Evolutionary conservation across 2,329 filamentous ascomycete genomes (phyloP), one percentile per base, ranked within the genome.

Genomic region (Stenocarpella maydis): DNA sequence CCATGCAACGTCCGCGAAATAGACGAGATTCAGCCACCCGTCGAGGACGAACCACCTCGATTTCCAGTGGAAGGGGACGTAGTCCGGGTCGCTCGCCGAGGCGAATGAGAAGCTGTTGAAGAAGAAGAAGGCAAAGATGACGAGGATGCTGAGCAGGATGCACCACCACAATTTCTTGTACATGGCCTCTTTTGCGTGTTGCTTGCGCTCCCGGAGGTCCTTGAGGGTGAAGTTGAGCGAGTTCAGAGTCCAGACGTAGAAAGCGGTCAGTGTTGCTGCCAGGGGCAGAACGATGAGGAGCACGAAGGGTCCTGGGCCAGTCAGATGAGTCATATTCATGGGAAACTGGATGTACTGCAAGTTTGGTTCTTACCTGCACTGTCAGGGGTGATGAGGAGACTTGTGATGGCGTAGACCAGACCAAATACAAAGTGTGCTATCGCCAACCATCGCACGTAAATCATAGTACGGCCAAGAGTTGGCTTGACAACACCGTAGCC

Each of bases 151-250:
- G 72, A 89, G 85, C 54, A 99, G 86, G 71, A 99, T 97, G 79
- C 94, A 95, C 95, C 95, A 99, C 95, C 97, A 99, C 17, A 99
- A 89, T 80, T 97, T 97, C 82, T 92, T 95, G 82, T 98, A 99
- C 97, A 99, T 99, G 81, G 88, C 81, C 58, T 95, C 94, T 79
- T 99, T 99, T 75, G 92, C 91, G 75, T 92, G 91, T 82, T 99
- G 96, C 82, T 97, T 98, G 73, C 96, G 91, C 76, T 97, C 93
- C 67, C 92, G 87, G n/a, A 99, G 87, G 76, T 98, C 95, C 82
- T 98, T 98, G 83, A 98, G 95, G 0, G 96, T 99, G 69, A 91
- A 86, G 80, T 95, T 97, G 69, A 99, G 87, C 26, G 95, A 97
- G 83, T 98, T 98, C 73, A 99, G 86, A 0, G 96, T 99, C 96